Percentiles rank a stretch among this genome's conserved stretches.
Conservation (phyloP, 164 flowering plant genomes). For the Stephania japonica region DNA sequence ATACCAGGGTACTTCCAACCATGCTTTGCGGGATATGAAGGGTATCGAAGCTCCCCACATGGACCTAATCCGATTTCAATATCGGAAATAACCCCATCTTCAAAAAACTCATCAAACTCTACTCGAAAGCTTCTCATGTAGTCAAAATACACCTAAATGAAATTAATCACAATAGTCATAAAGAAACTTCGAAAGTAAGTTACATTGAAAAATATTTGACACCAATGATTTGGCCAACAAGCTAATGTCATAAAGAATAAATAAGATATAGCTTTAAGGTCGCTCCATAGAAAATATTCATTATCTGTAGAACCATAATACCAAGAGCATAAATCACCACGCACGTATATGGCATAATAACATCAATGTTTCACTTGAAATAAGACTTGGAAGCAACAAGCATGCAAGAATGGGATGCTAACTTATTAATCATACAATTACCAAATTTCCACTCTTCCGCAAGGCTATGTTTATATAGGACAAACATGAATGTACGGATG, state of each 20-base stretch:
- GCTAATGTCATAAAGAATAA: not conserved
- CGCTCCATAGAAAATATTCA: too few relatives aligned
- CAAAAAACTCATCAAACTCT: slow-evolving; percentile 78
- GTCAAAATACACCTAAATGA: slow-evolving; percentile 75
- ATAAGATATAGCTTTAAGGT: not conserved
- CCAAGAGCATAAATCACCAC: too few relatives aligned
- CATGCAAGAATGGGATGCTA: not conserved
- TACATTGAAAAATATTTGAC: not conserved
- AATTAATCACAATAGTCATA: slow-evolving; percentile 4
- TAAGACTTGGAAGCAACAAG: not conserved
- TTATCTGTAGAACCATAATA: too few relatives aligned
- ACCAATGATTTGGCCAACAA: not conserved
- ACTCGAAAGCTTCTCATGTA: slow-evolving; percentile 89
- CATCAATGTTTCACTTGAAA: not conserved
- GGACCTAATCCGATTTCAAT: slow-evolving; percentile 90
- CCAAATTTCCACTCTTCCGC: too few relatives aligned
- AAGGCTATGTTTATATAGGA: too few relatives aligned
- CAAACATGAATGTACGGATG: not conserved
- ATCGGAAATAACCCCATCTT: slow-evolving; percentile 59
- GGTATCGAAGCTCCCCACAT: slow-evolving; percentile 85
- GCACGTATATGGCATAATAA: too few relatives aligned
- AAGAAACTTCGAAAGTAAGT: not conserved
- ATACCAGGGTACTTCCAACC: slow-evolving; percentile 84
- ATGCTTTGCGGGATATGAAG: slow-evolving; percentile 65
- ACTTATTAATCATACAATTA: too few relatives aligned